phyloP scores from a whole-genome alignment of 768 basidiomycete genomes.

The Podaxis sp. region DNA sequence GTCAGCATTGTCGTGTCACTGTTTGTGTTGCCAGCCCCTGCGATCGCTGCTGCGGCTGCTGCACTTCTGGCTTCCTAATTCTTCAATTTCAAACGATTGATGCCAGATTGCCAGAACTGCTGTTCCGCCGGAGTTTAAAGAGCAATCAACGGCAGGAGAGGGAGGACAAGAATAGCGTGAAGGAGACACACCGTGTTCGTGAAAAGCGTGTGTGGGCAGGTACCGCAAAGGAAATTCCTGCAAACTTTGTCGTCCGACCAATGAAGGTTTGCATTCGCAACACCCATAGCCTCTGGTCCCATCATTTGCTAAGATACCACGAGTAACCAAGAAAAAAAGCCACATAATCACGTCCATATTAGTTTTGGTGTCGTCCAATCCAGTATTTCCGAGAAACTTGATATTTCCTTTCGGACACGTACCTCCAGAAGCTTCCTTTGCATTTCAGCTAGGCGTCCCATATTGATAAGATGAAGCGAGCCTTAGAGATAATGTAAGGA shows the following conservation, averaged over 20 bases:
- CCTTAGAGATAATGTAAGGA: not conserved
- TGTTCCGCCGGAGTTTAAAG: not conserved
- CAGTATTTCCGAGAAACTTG: not conserved
- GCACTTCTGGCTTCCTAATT: constrained; percentile 7
- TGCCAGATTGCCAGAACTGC: not conserved
- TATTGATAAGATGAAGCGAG: constrained; percentile 28
- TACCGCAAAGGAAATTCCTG: constrained; percentile 95
- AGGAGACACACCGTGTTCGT: constrained; percentile 83
- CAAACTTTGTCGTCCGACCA: constrained; percentile 98
- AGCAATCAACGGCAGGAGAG: constrained; percentile 6
- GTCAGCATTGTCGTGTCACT: not conserved
- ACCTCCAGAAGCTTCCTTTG: constrained; percentile 84
- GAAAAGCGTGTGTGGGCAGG: constrained; percentile 97
- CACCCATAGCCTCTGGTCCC: constrained; percentile 99
- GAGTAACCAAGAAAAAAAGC: not conserved
- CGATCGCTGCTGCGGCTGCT: constrained; percentile 1
- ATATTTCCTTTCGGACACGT: constrained; percentile 8
- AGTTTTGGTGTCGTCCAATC: not conserved
- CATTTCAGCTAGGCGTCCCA: constrained; percentile 97
- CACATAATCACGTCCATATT: not conserved
- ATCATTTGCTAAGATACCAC: constrained; percentile 84
- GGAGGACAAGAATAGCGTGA: constrained; percentile 1
- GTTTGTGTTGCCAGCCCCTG: not conserved
- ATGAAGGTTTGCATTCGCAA: constrained; percentile 84
- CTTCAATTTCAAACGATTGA: not conserved